These are phyloP conservation scores for Tolypocladium cylindrosporum DNA, from an alignment of 2,329 filamentous ascomycete species.

Conservation along the genomic window DNA sequence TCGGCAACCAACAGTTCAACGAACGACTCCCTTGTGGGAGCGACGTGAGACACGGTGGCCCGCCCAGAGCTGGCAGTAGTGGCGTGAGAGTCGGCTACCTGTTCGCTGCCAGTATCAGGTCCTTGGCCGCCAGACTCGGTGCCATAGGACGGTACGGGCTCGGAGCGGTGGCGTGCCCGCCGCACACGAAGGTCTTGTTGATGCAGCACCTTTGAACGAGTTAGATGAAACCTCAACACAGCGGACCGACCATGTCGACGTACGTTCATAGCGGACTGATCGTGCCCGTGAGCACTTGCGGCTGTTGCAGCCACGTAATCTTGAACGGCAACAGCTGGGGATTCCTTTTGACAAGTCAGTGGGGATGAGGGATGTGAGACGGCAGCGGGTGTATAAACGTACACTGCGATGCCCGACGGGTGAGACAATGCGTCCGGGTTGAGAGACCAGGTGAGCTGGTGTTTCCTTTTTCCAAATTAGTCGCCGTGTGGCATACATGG, in stretches of 20 bases:
- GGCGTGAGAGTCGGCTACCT: not conserved
- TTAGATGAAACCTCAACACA: not conserved
- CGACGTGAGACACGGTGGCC: not conserved
- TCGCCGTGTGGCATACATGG: not conserved
- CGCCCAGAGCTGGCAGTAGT: not conserved
- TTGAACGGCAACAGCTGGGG: not conserved
- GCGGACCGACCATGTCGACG: not conserved
- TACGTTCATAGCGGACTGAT: not conserved
- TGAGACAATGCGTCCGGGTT: not conserved
- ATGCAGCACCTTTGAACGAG: not conserved
- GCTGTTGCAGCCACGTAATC: not conserved
- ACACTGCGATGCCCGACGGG: not conserved
- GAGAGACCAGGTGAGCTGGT: not conserved
- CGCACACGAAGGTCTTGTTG: not conserved
- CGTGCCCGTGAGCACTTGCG: not conserved
- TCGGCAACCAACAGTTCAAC: not conserved
- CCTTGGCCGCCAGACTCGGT: not conserved
- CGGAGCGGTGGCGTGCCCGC: not conserved
- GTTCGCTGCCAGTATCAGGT: not conserved
- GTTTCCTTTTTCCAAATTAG: conserved; percentile 7
- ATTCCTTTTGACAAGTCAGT: not conserved
- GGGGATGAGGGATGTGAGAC: not conserved
- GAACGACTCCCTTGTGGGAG: not conserved
- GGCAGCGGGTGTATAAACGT: not conserved
- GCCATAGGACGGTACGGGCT: not conserved